These are phyloP conservation scores for Euphorbia celastroides DNA, from an alignment of 441 rosid genomes.

Conservation along the genomic window DNA sequence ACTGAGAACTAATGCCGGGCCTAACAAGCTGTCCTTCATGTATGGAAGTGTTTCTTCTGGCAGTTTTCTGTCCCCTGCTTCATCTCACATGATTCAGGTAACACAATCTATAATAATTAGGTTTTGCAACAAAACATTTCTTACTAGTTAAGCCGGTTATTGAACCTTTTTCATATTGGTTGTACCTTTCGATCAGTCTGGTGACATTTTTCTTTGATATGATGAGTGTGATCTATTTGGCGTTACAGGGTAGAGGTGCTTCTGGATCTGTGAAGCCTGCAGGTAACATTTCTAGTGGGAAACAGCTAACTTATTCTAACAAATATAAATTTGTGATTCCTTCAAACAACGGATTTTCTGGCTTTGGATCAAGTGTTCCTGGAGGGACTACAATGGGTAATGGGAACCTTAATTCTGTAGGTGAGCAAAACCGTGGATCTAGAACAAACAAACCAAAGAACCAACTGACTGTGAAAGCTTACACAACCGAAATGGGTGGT, in stretches of 20 bases:
- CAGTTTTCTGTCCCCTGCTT: slow-evolving; percentile 29
- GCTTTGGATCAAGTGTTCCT: slow-evolving; percentile 35
- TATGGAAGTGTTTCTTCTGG: slow-evolving; percentile 41
- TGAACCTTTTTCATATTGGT: too few relatives aligned
- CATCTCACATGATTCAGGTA: slow-evolving; percentile 51
- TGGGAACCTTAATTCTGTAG: slow-evolving; percentile 33
- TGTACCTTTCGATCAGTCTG: neutral
- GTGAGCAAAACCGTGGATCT: slow-evolving; percentile 62
- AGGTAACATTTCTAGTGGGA: slow-evolving; percentile 41
- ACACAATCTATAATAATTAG: neutral
- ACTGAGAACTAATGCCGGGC: slow-evolving; percentile 39
- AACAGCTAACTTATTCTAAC: slow-evolving; percentile 36
- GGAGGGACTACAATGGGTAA: slow-evolving; percentile 36
- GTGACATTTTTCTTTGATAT: neutral
- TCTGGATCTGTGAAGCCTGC: slow-evolving; percentile 39
- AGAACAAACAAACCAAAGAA: slow-evolving; percentile 47
- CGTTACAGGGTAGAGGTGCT: slow-evolving; percentile 51
- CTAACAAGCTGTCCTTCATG: slow-evolving; percentile 32
- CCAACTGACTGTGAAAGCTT: slow-evolving; percentile 56
- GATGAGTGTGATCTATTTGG: slow-evolving; percentile 12
- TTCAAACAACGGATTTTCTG: slow-evolving; percentile 35
- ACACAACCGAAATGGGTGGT: slow-evolving; percentile 54
- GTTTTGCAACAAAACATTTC: neutral
- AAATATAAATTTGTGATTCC: slow-evolving; percentile 39
- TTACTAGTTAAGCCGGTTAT: neutral